phyloP scores from a whole-genome alignment of 2,329 filamentous ascomycete species.

The Ploettnerulaceae sp. region DNA sequence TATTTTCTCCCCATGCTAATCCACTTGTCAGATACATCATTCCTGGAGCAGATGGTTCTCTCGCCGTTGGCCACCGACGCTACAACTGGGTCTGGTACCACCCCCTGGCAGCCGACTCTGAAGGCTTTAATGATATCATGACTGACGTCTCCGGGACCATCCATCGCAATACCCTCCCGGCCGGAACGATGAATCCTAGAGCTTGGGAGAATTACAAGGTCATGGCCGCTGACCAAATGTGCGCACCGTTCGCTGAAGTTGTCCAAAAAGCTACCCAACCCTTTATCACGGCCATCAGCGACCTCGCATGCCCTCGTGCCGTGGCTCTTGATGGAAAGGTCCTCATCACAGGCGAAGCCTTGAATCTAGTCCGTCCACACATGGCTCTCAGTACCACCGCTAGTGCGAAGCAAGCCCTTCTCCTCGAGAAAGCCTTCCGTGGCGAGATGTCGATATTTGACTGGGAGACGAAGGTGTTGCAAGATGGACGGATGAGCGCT shows the following conservation, averaged over 20 bases:
- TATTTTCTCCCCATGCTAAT: conserved; percentile 9
- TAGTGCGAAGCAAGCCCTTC: conserved; percentile 31
- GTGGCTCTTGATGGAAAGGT: conserved; percentile 32
- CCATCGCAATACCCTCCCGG: conserved; percentile 25
- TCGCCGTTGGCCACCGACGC: conserved; percentile 37
- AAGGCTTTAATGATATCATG: conserved; percentile 29
- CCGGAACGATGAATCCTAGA: conserved; percentile 14
- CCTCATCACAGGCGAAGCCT: conserved; percentile 39
- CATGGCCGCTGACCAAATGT: conserved; percentile 12
- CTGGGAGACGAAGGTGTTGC: conserved; percentile 5
- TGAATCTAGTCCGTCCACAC: conserved; percentile 42
- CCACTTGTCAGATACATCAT: conserved; percentile 6
- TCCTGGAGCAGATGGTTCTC: conserved; percentile 29
- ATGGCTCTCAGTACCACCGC: conserved; percentile 42
- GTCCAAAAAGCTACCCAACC: conserved; percentile 6
- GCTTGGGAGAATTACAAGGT: conserved; percentile 18
- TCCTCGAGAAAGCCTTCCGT: conserved; percentile 15
- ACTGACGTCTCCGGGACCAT: conserved; percentile 30
- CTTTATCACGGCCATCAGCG: conserved; percentile 8
- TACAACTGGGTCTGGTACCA: conserved; percentile 45
- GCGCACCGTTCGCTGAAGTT: conserved; percentile 12
- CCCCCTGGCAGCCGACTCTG: conserved; percentile 27
- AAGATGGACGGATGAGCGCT: not conserved
- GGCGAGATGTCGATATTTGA: conserved; percentile 11
- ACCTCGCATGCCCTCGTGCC: conserved; percentile 2